Percentiles rank a stretch among this genome's conserved stretches.
phyloP scores from a whole-genome alignment of 2,329 filamentous ascomycete genomes.

The Xylariaceae sp. region DNA sequence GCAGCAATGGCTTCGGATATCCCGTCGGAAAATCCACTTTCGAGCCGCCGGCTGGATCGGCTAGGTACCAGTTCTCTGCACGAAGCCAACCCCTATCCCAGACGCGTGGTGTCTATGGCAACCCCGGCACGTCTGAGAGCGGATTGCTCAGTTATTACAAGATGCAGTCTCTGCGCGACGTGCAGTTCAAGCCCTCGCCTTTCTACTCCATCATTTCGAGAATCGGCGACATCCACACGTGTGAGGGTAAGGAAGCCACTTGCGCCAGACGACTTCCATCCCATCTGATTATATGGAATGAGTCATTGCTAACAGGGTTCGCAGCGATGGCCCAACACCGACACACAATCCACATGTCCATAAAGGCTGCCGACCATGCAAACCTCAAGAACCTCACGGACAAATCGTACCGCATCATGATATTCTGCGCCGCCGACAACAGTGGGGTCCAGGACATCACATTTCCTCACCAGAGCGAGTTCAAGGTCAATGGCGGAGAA shows the following conservation, averaged over 20 bases:
- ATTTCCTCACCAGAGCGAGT: constrained; percentile 88
- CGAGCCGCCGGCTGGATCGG: neutral
- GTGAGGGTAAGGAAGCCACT: constrained; percentile 57
- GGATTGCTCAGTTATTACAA: constrained; percentile 14
- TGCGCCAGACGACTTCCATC: neutral
- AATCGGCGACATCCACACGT: constrained; percentile 59
- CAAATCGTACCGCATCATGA: constrained; percentile 63
- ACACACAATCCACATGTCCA: constrained; percentile 41
- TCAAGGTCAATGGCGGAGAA: constrained; percentile 83
- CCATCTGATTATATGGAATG: neutral
- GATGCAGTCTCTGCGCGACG: constrained; percentile 15
- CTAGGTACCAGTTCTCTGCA: constrained; percentile 7
- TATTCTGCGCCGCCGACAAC: constrained; percentile 71
- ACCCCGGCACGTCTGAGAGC: constrained; percentile 12
- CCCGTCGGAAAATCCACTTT: constrained; percentile 4
- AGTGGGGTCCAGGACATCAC: constrained; percentile 66
- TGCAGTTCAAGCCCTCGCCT: constrained; percentile 64
- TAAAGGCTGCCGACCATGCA: constrained; percentile 47
- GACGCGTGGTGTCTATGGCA: constrained; percentile 10
- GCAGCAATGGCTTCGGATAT: constrained; percentile 2
- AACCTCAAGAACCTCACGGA: constrained; percentile 55
- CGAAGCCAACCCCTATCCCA: constrained; percentile 9
- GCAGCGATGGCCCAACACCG: constrained; percentile 52
- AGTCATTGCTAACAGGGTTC: constrained; percentile 13
- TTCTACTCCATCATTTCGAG: constrained; percentile 70